Evolutionary conservation across 208 protist species (phyloP), one percentile per base, ranked within the genome.

Genomic region (Strigomonas galati): DNA sequence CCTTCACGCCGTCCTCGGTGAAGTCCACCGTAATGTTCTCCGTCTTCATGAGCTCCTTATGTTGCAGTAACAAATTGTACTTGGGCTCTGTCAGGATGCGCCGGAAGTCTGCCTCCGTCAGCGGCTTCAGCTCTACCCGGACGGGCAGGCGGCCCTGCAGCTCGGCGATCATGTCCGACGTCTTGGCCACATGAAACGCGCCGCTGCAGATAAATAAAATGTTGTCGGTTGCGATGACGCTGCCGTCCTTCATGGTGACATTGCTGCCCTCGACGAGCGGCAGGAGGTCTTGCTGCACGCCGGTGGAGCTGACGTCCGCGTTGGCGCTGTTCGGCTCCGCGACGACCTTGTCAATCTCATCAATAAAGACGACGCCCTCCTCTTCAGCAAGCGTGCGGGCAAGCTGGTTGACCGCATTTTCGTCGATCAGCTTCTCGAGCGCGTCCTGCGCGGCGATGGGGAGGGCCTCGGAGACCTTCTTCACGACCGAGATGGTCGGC

Each of bases 291-390:
- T 98, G 93, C 85, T 99, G 98, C 7, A 99, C 98, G 60, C 98
- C 98, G 26, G 92, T 85, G 31, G 81, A 94, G 7, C 95, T 95
- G 75, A 98, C 94, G 60, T 94, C 85, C 2, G 89, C 89, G 63
- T 95, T 92, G 77, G 90, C 92, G 32, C 84, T 84, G 21, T 89
- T 89, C 0, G 87, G 74, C 0, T 87, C 81, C 17, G 89, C 94
- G 57, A 97, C 93, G 65, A 99, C 98, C 83, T 99, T 99, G 85
- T 99, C 98, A 62, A 99, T 99, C 72, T 99, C 98, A 74, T 99
- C 98, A 62, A 99, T 98, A 37, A 99, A 98, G 0, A 99, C 97
- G 69, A 99, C 99, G 62, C 98, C 98, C 72, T 99, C 95, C 78
- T 98, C 87, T 82, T 99, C 93, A 94, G 57, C 97, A 98, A 1